These are phyloP conservation scores for Fomes fomentarius DNA, from an alignment of 1,284 basidiomycete species.

Conservation along the genomic window DNA sequence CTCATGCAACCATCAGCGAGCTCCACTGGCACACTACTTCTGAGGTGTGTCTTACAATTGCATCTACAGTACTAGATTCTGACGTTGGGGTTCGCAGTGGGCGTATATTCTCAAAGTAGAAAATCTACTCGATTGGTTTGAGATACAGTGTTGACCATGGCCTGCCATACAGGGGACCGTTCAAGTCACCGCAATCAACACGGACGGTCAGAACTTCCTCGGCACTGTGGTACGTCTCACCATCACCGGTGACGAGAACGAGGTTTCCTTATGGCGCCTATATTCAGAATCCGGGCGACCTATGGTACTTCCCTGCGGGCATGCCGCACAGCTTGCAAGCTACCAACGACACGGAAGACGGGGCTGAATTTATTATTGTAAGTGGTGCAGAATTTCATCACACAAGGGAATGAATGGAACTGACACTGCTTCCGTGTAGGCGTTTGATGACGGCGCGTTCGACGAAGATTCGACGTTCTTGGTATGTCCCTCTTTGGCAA, in stretches of 20 bases:
- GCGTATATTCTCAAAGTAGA: slow-evolving; percentile 62
- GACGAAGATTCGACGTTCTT: slow-evolving; percentile 72
- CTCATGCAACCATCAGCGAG: slow-evolving; percentile 45
- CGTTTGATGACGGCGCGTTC: slow-evolving; percentile 68
- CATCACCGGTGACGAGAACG: too few relatives aligned
- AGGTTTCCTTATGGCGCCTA: too few relatives aligned
- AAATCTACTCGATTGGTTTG: neutral
- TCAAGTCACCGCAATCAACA: slow-evolving; percentile 64
- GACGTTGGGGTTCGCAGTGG: slow-evolving; percentile 46
- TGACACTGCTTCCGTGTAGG: slow-evolving; percentile 36
- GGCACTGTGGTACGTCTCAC: slow-evolving; percentile 44
- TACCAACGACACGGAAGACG: slow-evolving; percentile 53
- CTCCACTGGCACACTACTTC: slow-evolving; percentile 74
- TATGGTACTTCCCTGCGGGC: slow-evolving; percentile 76
- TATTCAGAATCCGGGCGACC: slow-evolving; percentile 38
- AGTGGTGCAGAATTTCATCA: slow-evolving; percentile 20
- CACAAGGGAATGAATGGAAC: neutral
- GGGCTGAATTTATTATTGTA: slow-evolving; percentile 73
- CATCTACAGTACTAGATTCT: slow-evolving; percentile 5
- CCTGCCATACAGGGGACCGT: slow-evolving; percentile 52
- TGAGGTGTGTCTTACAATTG: slow-evolving; percentile 45
- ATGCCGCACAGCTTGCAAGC: slow-evolving; percentile 61
- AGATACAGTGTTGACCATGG: neutral
- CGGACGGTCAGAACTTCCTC: slow-evolving; percentile 64
- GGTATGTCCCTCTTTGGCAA: slow-evolving; percentile 34